Base-by-base conservation (phyloP, 768 basidiomycete species). In the Clitopilus hobsonii region DNA sequence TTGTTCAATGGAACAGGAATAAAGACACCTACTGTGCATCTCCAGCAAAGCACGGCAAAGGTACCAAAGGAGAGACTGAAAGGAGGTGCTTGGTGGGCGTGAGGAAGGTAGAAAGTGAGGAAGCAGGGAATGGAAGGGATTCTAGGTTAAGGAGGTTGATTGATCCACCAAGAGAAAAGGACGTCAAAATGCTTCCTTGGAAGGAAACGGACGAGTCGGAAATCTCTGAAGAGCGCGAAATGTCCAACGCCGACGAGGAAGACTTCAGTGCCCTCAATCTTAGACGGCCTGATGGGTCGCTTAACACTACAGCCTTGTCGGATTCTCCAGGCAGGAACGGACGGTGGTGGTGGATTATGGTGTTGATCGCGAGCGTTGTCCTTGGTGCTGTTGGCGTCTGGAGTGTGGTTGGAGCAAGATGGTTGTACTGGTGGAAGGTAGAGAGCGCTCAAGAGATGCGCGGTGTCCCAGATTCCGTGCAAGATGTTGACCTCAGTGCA, bases 1-100 rank as follows among this genome's bases (percentile, higher is more conserved):
- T 45, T 11, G 41, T 45, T 4, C n/a, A 45, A 20, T 45, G 41
- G 41, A 45, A 45, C 18, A 45, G 22, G 41, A 18, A 45, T 45
- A 45, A 23, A 11, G 41, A 45, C 3, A 20, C 41, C 41, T 45
- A 45, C 22, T 45, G 41, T 45, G 10, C 32, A 11, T 4, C n/a
- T 11, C n/a, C 22, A 23, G 41, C 68, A 20, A 66, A 68, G 49
- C 10, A 45, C 10, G 41, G 41, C 8, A 23, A 11, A 20, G 3
- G 41, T 4, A 45, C 18, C 5, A 45, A 18, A 18, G 41, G 22
- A 20, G 41, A 45, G 41, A 18, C n/a, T 45, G 81, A 88, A 63
- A 71, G 75, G 3, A 75, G 78, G 8, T 91, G 89, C 65, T 68
- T 88, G 14, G 80, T 83, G 10, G 89, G 89, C 22, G 76, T 87